Evolutionary conservation across 106 monocot species (phyloP).

Genomic region (Hemerocallis citrina): DNA sequence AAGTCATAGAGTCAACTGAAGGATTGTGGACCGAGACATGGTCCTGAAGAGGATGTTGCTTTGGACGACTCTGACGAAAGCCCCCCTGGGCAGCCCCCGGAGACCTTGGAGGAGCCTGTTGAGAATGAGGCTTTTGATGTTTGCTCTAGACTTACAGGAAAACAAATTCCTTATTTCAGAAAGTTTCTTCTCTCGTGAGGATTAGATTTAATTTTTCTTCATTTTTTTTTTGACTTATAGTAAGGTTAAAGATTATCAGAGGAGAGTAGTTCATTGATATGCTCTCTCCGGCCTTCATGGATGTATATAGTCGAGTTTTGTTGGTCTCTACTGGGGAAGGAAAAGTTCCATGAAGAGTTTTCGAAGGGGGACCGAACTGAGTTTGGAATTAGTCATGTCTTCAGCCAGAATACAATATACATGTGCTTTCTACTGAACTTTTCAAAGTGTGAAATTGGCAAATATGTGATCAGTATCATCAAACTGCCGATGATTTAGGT

Average conservation of each 20-base stretch:
- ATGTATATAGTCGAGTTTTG: not conserved
- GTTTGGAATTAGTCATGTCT: not conserved
- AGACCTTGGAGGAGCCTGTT: no score
- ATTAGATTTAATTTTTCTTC: not conserved
- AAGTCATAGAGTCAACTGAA: no score
- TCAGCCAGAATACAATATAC: not conserved
- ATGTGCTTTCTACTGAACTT: not conserved
- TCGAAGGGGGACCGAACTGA: not conserved
- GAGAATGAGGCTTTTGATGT: no score
- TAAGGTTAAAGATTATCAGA: not conserved
- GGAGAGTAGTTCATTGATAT: not conserved
- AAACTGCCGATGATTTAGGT: not conserved
- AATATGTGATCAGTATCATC: not conserved
- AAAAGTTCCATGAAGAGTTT: not conserved
- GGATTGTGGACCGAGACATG: slow-evolving; percentile 65
- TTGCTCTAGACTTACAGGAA: slow-evolving; percentile 50
- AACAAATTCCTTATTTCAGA: slow-evolving; percentile 32
- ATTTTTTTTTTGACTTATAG: no score
- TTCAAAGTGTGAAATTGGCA: not conserved
- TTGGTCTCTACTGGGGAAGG: not conserved
- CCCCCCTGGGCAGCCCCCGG: no score
- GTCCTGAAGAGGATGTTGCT: slow-evolving; percentile 49
- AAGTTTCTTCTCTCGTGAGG: not conserved
- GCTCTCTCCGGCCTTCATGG: no score
- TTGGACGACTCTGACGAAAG: slow-evolving; percentile 69